Percentiles rank a stretch among this genome's conserved stretches.
Conservation (phyloP, 2,329 filamentous ascomycete genomes). For the Xylariaceae sp. region DNA sequence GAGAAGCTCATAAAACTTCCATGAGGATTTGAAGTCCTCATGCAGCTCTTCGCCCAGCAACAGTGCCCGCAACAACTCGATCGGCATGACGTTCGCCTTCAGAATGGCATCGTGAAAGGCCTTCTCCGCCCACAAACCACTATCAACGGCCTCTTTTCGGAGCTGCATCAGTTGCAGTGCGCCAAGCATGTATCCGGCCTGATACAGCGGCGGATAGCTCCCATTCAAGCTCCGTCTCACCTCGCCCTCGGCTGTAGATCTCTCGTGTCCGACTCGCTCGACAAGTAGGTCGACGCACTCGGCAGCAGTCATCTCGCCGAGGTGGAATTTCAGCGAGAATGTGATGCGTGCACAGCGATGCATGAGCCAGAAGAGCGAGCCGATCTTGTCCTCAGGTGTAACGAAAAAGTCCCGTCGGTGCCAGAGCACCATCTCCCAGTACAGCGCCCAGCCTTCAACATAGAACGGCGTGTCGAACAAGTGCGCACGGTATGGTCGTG, state of each 20-base stretch:
- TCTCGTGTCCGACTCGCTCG: conserved; percentile 52
- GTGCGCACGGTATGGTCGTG: conserved; percentile 41
- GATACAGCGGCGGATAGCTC: conserved; percentile 53
- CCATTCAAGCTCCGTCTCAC: conserved; percentile 52
- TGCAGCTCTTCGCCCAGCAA: conserved; percentile 39
- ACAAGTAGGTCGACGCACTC: conserved; percentile 55
- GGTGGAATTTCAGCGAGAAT: conserved; percentile 54
- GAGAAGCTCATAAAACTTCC: conserved; percentile 43
- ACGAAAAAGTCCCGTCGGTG: conserved; percentile 46
- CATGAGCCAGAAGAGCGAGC: conserved; percentile 58
- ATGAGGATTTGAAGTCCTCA: conserved; percentile 41
- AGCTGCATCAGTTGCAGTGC: conserved; percentile 51
- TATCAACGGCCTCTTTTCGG: conserved; percentile 42
- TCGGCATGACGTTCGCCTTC: conserved; percentile 47
- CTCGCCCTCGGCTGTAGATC: conserved; percentile 55
- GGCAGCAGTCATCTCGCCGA: conserved; percentile 47
- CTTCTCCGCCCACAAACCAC: conserved; percentile 42
- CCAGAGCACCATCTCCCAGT: conserved; percentile 58
- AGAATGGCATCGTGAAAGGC: conserved; percentile 52
- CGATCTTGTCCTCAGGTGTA: conserved; percentile 48
- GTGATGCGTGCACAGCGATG: conserved; percentile 56
- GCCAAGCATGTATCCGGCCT: conserved; percentile 56
- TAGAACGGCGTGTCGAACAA: conserved; percentile 55
- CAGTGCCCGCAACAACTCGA: conserved; percentile 49
- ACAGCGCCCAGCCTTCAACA: conserved; percentile 57